These are phyloP conservation scores for Eragrostis curvula DNA, from an alignment of 176 grass and related monocot species.

Conservation along the genomic window DNA sequence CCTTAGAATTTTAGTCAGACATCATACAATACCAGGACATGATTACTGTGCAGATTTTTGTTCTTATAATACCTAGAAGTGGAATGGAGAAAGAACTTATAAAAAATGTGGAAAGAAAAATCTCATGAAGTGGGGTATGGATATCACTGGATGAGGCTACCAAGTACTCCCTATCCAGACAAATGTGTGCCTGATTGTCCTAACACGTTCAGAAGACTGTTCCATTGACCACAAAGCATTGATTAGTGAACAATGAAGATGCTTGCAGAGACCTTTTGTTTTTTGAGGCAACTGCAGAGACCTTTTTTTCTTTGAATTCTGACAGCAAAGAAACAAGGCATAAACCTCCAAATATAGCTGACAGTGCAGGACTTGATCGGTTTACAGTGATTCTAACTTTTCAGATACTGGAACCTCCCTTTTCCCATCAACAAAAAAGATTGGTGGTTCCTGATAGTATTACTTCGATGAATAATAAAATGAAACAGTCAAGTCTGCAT, in stretches of 20 bases:
- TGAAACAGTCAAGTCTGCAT: too few species aligned
- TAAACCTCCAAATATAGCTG: neutral
- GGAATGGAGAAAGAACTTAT: neutral
- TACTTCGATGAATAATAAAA: neutral
- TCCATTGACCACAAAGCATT: neutral
- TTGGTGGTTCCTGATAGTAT: neutral
- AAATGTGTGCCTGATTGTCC: too few species aligned
- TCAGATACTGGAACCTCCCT: neutral
- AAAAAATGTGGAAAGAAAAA: neutral
- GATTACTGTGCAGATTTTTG: too few species aligned
- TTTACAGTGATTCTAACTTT: neutral
- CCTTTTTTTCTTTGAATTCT: neutral
- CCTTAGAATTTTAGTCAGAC: neutral
- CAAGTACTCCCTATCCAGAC: neutral
- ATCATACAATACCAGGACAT: neutral
- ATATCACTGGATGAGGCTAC: neutral
- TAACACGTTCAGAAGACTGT: neutral
- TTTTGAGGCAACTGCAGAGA: too few species aligned
- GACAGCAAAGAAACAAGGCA: neutral
- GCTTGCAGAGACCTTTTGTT: neutral
- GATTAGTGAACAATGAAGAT: neutral
- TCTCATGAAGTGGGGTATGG: neutral
- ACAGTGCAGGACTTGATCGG: neutral
- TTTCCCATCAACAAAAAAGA: neutral
- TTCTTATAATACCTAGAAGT: too few species aligned